Base-by-base conservation (phyloP, 140 eudicot genomes). In the Oenanthe javanica region DNA sequence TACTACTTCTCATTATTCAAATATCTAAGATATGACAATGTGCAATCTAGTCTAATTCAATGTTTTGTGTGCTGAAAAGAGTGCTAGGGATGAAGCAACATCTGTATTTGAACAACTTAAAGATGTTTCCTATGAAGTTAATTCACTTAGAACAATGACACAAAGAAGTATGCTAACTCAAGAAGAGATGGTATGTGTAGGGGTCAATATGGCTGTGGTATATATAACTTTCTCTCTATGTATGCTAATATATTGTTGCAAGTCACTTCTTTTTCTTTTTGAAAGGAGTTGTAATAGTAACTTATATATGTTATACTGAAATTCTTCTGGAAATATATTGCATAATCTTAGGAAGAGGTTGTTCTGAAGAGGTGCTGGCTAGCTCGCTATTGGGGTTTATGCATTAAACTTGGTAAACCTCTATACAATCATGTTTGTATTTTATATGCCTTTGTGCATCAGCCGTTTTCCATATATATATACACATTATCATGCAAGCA, bases 291-390 rank as follows among this genome's bases (percentile, higher is more conserved):
- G 16, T 66, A 27, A 27, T 12, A 27, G 42, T 31, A 27, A 38
- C 45, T 40, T 42, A 43, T 72, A 42, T 70, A 27, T 23, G 50
- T 23, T 67, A 51, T 75, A 81, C 81, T 85, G 63, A 81, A 31
- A 13, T 12, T 67, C 21, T 67, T n/a, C 80, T 55, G 86, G 79
- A 70, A 84, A 77, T 79, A 81, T 80, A 71, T 74, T 57, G 69
- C 42, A n/a, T 12, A 31, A 78, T 81, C 72, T 72, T 81, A 93
- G 98, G 98, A 93, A 87, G 98, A 93, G 88, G 95, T 91, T 9
- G 96, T 89, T 83, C 92, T 93, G 52, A 93, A 91, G 92, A 87
- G 97, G 85, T 93, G 98, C 75, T 93, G 98, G 98, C 97, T 93
- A 76, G 89, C 97, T 81, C 88, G 92, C 18, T 89, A 87, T 84